Percentiles rank a stretch among this genome's conserved stretches.
phyloP scores from a whole-genome alignment of 176 grass and related monocot species.

The Oryza meridionalis region DNA sequence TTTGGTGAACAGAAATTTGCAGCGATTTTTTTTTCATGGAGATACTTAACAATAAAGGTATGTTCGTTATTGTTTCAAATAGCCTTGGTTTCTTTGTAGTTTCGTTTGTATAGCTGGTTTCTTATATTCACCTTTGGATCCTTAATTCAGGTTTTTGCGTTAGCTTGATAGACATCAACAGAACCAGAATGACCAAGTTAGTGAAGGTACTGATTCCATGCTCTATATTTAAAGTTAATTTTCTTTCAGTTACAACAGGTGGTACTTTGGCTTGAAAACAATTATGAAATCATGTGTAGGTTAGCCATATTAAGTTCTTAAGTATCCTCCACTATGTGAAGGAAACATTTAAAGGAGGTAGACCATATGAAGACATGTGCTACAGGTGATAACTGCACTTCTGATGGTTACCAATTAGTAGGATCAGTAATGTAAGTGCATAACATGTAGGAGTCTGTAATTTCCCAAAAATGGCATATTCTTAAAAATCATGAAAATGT shows the following conservation, averaged over 20 bases:
- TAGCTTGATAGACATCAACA: background rate
- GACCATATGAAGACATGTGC: too few relatives aligned
- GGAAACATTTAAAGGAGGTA: background rate
- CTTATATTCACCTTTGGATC: background rate
- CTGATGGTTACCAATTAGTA: too few relatives aligned
- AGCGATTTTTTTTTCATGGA: conserved; percentile 29
- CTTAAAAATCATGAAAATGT: too few relatives aligned
- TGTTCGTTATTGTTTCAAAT: background rate
- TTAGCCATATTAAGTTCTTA: background rate
- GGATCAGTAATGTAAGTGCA: too few relatives aligned
- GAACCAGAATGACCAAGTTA: background rate
- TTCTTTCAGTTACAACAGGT: background rate
- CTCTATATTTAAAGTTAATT: conserved; percentile 4
- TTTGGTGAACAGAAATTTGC: background rate
- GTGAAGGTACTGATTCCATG: conserved; percentile 33
- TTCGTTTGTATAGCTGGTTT: background rate
- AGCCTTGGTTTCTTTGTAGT: background rate
- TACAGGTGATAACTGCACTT: too few relatives aligned
- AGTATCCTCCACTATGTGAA: background rate
- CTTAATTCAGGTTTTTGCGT: conserved; percentile 38
- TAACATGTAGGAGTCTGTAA: background rate
- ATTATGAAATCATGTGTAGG: background rate
- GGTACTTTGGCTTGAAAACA: background rate
- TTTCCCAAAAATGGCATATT: background rate
- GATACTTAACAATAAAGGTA: conserved; percentile 38